A percentile compares a stretch with the other conserved stretches of the same genome.
phyloP scores from a whole-genome alignment of 1,139 yeast species.

The Suhomyces coccinellae region DNA sequence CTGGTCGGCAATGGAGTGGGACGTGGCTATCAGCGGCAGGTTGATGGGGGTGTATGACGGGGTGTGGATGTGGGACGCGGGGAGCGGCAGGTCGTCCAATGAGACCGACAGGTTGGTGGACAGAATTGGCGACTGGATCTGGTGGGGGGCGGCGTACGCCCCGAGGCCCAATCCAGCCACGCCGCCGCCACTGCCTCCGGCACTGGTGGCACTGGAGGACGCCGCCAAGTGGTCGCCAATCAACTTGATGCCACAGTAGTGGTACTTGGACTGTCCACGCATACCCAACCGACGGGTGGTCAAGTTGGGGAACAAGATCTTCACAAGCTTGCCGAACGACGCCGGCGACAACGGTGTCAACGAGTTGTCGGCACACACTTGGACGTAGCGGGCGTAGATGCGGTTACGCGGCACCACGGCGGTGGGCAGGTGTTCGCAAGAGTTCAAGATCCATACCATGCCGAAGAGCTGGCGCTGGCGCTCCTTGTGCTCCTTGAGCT shows the following conservation, averaged over 20 bases:
- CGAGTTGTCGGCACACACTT: conserved; percentile 64
- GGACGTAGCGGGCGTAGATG: conserved; percentile 78
- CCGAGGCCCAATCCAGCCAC: too few species aligned
- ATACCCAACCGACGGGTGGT: conserved; percentile 85
- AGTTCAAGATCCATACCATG: conserved; percentile 72
- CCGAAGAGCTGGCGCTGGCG: conserved; percentile 78
- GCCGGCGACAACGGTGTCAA: conserved; percentile 82
- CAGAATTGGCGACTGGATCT: conserved; percentile 27
- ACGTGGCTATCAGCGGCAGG: conserved; percentile 18
- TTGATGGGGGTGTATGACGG: conserved; percentile 21
- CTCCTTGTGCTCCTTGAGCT: conserved; percentile 41
- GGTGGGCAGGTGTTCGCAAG: conserved; percentile 63
- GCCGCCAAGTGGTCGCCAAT: conserved; percentile 46
- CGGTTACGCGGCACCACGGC: conserved; percentile 83
- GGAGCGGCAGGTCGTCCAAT: conserved; percentile 18
- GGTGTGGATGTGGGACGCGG: conserved; percentile 16
- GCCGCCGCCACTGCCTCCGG: conserved; percentile 10
- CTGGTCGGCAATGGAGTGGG: conserved; percentile 18
- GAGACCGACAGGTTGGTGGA: conserved; percentile 21
- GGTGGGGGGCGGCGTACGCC: conserved; percentile 11
- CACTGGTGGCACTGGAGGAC: conserved; percentile 13
- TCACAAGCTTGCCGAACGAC: conserved; percentile 80
- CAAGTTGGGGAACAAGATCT: conserved; percentile 69
- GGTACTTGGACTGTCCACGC: conserved; percentile 87
- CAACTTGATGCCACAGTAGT: conserved; percentile 80